Evolutionary conservation across 2,329 filamentous ascomycete genomes (phyloP).

Genomic region (Clonostachys chloroleuca): DNA sequence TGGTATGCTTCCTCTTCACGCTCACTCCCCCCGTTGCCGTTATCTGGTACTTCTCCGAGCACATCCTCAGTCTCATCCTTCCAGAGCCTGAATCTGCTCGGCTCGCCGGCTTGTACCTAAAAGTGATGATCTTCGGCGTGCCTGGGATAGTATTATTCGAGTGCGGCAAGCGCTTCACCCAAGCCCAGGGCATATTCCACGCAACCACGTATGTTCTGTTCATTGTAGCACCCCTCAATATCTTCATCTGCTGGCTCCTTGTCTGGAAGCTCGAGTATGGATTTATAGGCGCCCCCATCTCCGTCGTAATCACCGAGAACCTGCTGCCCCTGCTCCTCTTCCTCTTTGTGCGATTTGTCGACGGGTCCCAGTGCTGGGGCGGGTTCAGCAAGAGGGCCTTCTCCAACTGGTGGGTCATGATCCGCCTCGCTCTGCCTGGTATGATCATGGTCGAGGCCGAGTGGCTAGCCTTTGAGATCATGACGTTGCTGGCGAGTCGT

Average conservation of each 20-base stretch:
- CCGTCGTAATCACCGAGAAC: constrained; percentile 73
- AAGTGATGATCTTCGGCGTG: constrained; percentile 66
- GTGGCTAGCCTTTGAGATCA: constrained; percentile 86
- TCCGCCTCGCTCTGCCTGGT: constrained; percentile 81
- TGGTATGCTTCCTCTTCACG: constrained; percentile 71
- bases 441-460: constrained; percentile 94
- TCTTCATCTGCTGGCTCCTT: constrained; percentile 72
- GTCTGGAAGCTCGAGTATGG: constrained; percentile 68
- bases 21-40: constrained; percentile 69
- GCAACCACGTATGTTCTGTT: constrained; percentile 75
- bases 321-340: constrained; percentile 74
- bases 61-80: constrained; percentile 49
- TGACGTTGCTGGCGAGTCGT: constrained; percentile 78
- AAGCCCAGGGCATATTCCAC: constrained; percentile 77
- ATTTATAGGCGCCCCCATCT: constrained; percentile 78
- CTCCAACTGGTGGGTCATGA: constrained; percentile 75
- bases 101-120: constrained; percentile 69
- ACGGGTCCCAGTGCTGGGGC: constrained; percentile 78
- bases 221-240: constrained; percentile 72
- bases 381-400: constrained; percentile 70
- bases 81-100: constrained; percentile 54
- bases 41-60: constrained; percentile 66
- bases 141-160: constrained; percentile 77
- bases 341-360: constrained; percentile 70
- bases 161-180: constrained; percentile 73